Evolutionary conservation across 2,329 filamentous ascomycete species (phyloP).

Genomic region (Alternaria incomplexa): DNA sequence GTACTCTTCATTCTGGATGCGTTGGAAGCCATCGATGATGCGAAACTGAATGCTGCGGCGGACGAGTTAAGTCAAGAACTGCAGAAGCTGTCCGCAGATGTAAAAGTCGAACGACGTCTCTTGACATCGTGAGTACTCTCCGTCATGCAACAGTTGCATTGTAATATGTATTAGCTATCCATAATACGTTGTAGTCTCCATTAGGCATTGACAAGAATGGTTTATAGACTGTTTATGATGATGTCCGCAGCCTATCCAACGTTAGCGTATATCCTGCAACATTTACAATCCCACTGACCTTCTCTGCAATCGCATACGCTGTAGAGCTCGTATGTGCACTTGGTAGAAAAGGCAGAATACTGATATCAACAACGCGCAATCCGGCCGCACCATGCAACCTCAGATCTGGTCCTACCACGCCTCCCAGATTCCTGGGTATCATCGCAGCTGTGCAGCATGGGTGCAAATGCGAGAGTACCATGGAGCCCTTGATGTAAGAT

Average conservation of each 20-base stretch:
- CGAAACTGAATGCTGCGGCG: constrained; percentile 34
- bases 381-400: constrained; percentile 1
- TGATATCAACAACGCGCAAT: constrained; percentile 8
- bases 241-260: neutral
- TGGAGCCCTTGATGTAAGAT: neutral
- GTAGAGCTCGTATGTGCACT: constrained; percentile 5
- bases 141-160: neutral
- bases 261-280: neutral
- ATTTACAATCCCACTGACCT: neutral
- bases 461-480: constrained; percentile 8
- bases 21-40: constrained; percentile 16
- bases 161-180: neutral
- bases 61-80: constrained; percentile 32
- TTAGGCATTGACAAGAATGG: too few relatives aligned
- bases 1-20: constrained; percentile 48
- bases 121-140: neutral
- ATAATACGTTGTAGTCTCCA: too few relatives aligned
- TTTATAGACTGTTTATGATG: neutral
- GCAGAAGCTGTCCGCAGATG: constrained; percentile 19
- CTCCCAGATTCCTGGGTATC: neutral
- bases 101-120: neutral
- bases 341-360: constrained; percentile 3
- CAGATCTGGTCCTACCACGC: constrained; percentile 1
- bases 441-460: constrained; percentile 14
- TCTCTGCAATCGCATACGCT: constrained; percentile 11